Evolutionary conservation across 352 stramenopile species (phyloP), one percentile per base, ranked within the genome.

Genomic region (Phytopythium montanum): DNA sequence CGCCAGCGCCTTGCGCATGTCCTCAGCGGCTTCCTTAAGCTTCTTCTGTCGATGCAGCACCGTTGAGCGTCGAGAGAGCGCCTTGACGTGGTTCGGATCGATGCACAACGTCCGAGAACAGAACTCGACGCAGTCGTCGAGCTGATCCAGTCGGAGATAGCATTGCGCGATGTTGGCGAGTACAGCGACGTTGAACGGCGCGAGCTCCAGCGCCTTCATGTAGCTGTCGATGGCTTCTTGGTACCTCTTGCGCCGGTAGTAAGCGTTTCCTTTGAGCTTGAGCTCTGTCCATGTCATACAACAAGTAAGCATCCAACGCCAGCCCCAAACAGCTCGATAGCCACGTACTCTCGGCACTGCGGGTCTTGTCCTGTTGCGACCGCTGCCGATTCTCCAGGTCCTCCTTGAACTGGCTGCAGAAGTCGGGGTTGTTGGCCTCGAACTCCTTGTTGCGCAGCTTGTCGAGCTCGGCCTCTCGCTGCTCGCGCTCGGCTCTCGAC

Each of bases 351-450:
- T 92, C 79, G 0, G 82, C 78, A 0, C 64, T 53, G 5, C 60
- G 70, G 14, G 79, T 60, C 39, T 84, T 87, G 16, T 88, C 65
- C 18, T 75, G 59, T 53, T 90, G 81, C 0, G 75, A 80, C 25
- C 63, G 54, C 60, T 90, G 75, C 0, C 85, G 71, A 56, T 88
- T 72, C 25, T 74, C 73, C 41, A 92, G 65, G 36, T 94, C 85
- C 10, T 90, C 62, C 57, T 86, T 77, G 64, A 92, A 94, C 46
- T 94, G 82, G 39, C 62, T 74, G 59, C 85, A 94, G 56, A 94
- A 92, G 3, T 87, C 80, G 0, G 79, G 77, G 31, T 94, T 94
- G 54, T 76, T 88, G 34, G 61, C 74, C 56, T 94, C 85, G 31
- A 94, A 94, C 58, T 85, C 77, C 0, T 66, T 68, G 54, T 92